Percentiles rank a stretch among this genome's conserved stretches.
phyloP scores from a whole-genome alignment of 202 grass and related monocot species.

The Eragrostis tef region DNA sequence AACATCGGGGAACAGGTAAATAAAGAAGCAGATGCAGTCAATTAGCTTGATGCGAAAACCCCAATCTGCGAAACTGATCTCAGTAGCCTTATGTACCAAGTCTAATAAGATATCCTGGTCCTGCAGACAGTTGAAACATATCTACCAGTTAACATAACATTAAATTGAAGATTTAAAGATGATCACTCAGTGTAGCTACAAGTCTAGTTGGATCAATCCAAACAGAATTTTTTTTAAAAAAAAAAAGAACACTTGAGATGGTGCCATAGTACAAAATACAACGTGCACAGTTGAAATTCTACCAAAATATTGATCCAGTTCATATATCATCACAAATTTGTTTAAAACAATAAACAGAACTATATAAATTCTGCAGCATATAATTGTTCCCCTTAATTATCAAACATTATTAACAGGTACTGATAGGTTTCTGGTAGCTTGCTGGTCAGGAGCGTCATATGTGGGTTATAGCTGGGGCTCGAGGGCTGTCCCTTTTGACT shows the following conservation, averaged over 20 bases:
- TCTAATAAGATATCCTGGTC: constrained; percentile 62
- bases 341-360: background rate
- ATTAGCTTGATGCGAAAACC: constrained; percentile 73
- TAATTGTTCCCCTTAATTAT: constrained; percentile 1
- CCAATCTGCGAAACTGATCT: constrained; percentile 69
- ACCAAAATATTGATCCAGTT: constrained; percentile 8
- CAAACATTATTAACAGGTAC: background rate
- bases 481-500: too few relatives aligned
- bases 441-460: too few relatives aligned
- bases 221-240: background rate
- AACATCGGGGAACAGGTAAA: constrained; percentile 73
- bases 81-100: constrained; percentile 63
- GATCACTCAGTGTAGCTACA: background rate
- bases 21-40: constrained; percentile 73
- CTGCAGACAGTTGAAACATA: constrained; percentile 52
- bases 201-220: constrained; percentile 23
- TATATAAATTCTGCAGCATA: constrained; percentile 12
- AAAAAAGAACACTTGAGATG: constrained; percentile 4
- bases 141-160: constrained; percentile 34
- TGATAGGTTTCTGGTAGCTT: constrained; percentile 6
- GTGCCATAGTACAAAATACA: background rate
- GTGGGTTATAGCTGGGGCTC: too few relatives aligned
- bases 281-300: background rate
- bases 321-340: constrained; percentile 12
- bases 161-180: constrained; percentile 10